phyloP scores from a whole-genome alignment of 1,284 basidiomycete species.

The Leccinum glutinopallens region DNA sequence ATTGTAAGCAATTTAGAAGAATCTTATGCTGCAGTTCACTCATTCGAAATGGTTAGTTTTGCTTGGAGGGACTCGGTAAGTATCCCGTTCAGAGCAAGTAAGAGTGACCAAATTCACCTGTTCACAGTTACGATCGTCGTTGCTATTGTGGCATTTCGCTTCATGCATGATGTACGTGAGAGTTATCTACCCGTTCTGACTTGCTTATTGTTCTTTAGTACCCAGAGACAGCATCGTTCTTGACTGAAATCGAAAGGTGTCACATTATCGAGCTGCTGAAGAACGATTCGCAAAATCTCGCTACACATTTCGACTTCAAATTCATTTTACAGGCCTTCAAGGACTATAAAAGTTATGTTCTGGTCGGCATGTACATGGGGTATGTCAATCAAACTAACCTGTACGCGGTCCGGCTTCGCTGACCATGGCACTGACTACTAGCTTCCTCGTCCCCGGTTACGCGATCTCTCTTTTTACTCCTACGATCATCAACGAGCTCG shows the following conservation, averaged over 20 bases:
- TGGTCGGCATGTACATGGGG: not conserved
- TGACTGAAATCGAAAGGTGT: not conserved
- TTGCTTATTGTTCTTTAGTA: not conserved
- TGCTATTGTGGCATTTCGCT: not conserved
- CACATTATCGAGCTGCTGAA: not conserved
- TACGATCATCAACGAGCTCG: conserved; percentile 5
- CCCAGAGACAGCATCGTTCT: not conserved
- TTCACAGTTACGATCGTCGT: not conserved
- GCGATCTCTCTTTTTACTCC: not conserved
- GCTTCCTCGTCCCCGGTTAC: not conserved
- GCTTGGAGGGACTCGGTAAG: conserved; percentile 32
- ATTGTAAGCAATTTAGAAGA: not conserved
- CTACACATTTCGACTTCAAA: not conserved
- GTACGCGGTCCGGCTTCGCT: not conserved
- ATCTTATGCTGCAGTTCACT: not conserved
- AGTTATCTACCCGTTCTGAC: not conserved
- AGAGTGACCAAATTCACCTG: not conserved
- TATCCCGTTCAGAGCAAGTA: not conserved
- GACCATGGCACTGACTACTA: not conserved
- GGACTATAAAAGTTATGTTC: conserved; percentile 6
- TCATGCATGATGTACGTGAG: not conserved
- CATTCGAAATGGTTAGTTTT: conserved; percentile 24
- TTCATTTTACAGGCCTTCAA: not conserved
- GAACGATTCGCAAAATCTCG: not conserved
- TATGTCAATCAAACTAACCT: not conserved